Evolutionary conservation across 768 basidiomycete species (phyloP), one percentile per base, ranked within the genome.

Genomic region (Sarcodon aspratus): DNA sequence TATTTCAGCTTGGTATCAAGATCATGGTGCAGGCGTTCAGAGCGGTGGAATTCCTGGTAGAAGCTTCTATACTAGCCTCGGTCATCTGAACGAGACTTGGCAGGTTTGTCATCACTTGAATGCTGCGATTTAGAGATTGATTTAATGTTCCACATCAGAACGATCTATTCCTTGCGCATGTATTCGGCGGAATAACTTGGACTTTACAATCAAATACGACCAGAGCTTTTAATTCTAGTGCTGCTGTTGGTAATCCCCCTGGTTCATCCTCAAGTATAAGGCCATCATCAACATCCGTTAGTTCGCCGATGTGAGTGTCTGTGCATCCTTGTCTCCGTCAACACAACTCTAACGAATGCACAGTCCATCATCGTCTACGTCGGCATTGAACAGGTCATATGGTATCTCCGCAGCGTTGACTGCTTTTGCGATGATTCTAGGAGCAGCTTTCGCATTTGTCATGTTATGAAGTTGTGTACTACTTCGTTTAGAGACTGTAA

Each of bases 41-140:
- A 61, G 59, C 27, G 63, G 69, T 15, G 61, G 71, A 21, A 57
- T 59, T 36, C 73, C 80, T 2, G 90, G 88, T 17, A 74, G 89
- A 35, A 88, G 85, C 56, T 92, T 86, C 67, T 92, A 88, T 61
- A 92, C 90, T 0, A 73, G 79, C 52, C 71, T 92, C 0, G 89
- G 89, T 0, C 90, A 94, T 60, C 64, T 79, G 47, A 81, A 79
- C 56, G 79, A 84, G 57, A 88, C 85, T 33, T 89, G 85, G 86
- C 65, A 75, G 66, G 85, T 81, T 47, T 49, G 73, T 62, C 10
- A 35, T 47, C 36, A 18, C 34, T 45, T 17, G 48, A 27, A 9
- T 2, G n/a, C 42, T 9, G 10, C 21, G 38, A 15, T 31, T 21
- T 6, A 31, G 36, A 36, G 36, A 34, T 33, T 43, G 31, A n/a